A percentile compares a stretch with the other conserved stretches of the same genome.
phyloP scores from a whole-genome alignment of 2,329 filamentous ascomycete species.

The Fusarium oxysporum region DNA sequence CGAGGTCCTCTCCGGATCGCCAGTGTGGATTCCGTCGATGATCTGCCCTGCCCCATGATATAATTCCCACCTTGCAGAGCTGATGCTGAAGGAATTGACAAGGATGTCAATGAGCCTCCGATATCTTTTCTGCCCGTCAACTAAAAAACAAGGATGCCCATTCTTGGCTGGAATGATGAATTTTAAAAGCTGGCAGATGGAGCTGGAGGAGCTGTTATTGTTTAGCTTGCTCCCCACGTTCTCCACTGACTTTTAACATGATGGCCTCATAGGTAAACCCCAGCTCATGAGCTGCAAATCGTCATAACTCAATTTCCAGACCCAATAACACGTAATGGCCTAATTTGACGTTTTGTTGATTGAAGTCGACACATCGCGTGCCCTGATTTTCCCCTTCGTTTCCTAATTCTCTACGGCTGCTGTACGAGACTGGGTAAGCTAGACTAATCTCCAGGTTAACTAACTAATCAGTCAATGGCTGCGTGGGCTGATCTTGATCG shows the following conservation, averaged over 20 bases:
- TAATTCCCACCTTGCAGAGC: slow-evolving; percentile 9
- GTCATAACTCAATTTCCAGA: slow-evolving; percentile 22
- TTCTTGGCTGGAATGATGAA: slow-evolving; percentile 41
- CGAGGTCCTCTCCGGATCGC: slow-evolving; percentile 22
- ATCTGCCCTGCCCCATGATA: slow-evolving; percentile 34
- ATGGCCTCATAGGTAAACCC: slow-evolving; percentile 27
- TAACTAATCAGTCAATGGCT: slow-evolving; percentile 3
- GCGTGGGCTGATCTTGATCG: slow-evolving; percentile 33
- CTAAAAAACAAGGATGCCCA: slow-evolving; percentile 29
- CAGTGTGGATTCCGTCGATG: slow-evolving; percentile 26
- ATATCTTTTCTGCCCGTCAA: slow-evolving; percentile 4
- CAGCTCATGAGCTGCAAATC: slow-evolving; percentile 20
- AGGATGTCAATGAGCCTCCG: slow-evolving; percentile 29
- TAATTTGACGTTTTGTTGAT: slow-evolving; percentile 21
- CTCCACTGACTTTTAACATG: slow-evolving; percentile 35
- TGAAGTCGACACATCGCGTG: not conserved
- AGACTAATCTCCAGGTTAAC: slow-evolving; percentile 5
- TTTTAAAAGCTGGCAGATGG: slow-evolving; percentile 6
- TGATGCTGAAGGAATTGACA: slow-evolving; percentile 9
- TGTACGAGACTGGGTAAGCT: not conserved
- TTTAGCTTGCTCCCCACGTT: slow-evolving; percentile 25
- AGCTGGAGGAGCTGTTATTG: slow-evolving; percentile 8
- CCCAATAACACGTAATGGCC: slow-evolving; percentile 36
- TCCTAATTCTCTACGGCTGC: not conserved
- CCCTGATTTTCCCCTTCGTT: slow-evolving; percentile 27